Percentiles rank a stretch among this genome's conserved stretches.
These are phyloP conservation scores for Cercospora janseana DNA, from an alignment of 2,329 filamentous ascomycete species.

Conservation along the genomic window DNA sequence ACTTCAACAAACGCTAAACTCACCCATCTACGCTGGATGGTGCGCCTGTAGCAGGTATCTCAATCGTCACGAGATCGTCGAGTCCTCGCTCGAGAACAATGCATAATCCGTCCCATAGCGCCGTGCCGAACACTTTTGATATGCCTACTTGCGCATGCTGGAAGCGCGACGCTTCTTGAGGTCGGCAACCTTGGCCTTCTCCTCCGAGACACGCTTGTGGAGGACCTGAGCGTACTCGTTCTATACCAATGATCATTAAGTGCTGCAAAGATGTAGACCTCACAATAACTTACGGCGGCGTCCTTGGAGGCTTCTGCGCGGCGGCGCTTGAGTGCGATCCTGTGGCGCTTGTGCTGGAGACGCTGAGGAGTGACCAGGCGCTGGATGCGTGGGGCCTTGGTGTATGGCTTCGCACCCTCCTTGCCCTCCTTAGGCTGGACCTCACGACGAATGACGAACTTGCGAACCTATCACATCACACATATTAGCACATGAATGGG, in stretches of 20 bases:
- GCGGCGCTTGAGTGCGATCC: conserved; percentile 96
- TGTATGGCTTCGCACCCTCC: conserved; percentile 97
- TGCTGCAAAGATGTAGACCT: neutral
- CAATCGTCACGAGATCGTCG: conserved; percentile 20
- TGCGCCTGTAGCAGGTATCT: conserved; percentile 20
- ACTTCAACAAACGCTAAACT: conserved; percentile 11
- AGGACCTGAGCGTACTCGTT: conserved; percentile 96
- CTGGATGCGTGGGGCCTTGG: conserved; percentile 99
- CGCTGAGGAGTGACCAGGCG: conserved; percentile 98
- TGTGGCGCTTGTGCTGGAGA: conserved; percentile 99
- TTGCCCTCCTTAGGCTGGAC: conserved; percentile 78
- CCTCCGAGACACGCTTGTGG: conserved; percentile 94
- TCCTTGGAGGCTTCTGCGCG: conserved; percentile 97
- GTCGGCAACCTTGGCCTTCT: conserved; percentile 91
- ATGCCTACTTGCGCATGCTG: conserved; percentile 77
- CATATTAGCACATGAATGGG: conserved; percentile 31
- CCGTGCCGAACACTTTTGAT: conserved; percentile 19
- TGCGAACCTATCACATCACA: conserved; percentile 71
- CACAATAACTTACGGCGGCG: conserved; percentile 76
- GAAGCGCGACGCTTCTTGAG: conserved; percentile 94
- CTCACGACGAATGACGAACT: conserved; percentile 99
- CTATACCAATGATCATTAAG: conserved; percentile 53
- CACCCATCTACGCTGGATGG: conserved; percentile 21
- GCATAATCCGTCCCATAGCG: conserved; percentile 21
- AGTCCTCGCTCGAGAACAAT: conserved; percentile 20